These are phyloP conservation scores for Pholiota adiposa DNA, from an alignment of 1,284 basidiomycete genomes.

Conservation along the genomic window DNA sequence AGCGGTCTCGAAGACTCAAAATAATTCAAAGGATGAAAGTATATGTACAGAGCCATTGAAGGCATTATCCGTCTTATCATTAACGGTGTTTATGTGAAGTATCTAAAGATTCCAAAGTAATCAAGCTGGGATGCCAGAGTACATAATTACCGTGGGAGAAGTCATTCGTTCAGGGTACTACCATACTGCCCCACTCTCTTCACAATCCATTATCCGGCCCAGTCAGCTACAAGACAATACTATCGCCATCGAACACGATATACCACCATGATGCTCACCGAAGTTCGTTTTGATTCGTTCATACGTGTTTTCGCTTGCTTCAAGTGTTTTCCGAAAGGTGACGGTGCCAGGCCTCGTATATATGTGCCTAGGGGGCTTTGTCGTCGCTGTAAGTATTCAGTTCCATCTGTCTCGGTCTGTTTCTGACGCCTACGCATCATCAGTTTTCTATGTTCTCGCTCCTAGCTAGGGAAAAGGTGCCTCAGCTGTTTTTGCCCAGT, in stretches of 20 bases:
- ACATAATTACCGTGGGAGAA: too few species aligned
- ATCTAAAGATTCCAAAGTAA: too few species aligned
- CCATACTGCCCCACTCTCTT: neutral
- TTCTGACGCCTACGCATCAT: neutral
- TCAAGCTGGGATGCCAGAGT: too few species aligned
- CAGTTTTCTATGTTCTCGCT: constrained; percentile 85
- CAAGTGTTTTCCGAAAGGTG: constrained; percentile 42
- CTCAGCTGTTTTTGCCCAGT: neutral
- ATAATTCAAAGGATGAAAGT: too few species aligned
- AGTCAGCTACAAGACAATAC: neutral
- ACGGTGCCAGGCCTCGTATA: constrained; percentile 63
- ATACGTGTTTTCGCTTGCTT: constrained; percentile 12
- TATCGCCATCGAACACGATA: neutral
- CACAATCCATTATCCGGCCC: neutral
- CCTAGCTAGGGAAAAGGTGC: constrained; percentile 80
- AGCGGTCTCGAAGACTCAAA: too few species aligned
- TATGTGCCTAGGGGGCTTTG: constrained; percentile 78
- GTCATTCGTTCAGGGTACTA: neutral
- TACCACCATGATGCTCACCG: constrained; percentile 25
- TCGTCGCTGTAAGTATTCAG: constrained; percentile 56
- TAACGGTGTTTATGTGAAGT: neutral
- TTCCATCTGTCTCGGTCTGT: neutral
- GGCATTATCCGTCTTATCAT: neutral
- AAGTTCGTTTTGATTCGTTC: constrained; percentile 30
- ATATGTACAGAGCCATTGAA: too few species aligned